Base-by-base conservation (phyloP, 768 basidiomycete species). In the Candolleomyces aberdarensis region DNA sequence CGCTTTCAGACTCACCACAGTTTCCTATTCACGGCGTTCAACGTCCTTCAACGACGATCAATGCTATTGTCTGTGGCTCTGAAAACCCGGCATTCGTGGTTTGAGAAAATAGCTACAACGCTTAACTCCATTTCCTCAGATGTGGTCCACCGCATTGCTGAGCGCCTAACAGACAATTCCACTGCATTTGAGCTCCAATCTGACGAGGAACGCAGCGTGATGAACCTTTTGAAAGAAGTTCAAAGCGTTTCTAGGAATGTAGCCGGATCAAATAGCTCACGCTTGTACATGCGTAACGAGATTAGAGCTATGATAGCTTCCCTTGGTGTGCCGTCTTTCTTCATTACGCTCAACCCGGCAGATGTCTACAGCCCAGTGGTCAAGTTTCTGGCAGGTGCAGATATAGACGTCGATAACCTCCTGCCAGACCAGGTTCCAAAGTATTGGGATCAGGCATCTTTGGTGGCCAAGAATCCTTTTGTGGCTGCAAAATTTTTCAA, bases 341-440 rank as follows among this genome's bases (percentile, higher is more conserved):
- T 70, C 61, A 57, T 83, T 1, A 83, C 80, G 0, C 71, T 80
- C 4, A 81, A 81, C 67, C 80, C 80, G 20, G 72, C 74, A 17
- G 78, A 79, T 58, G 64, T 77, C 0, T 71, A 77, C 40, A 78
- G 76, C 65, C 79, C 78, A 0, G 1, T 82, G 3, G 70, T 83
- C 0, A 72, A 73, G 39, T 72, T 81, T 52, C 51, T 81, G 0
- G 69, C 70, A 0, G 78, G 80, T 0, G 31, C 26, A 1, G 70
- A 79, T 0, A 74, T 77, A 7, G 69, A 79, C 58, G 48, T 79
- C 9, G 74, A 79, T 43, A 58, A 71, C 11, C 41, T 76, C 0
- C 10, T 69, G 0, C 57, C 65, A 0, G 64, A 69, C 0, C 49
- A 80, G 0, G 63, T 75, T 0, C 72, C 76, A 0, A 59, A 70